A percentile compares a stretch with the other conserved stretches of the same genome.
Evolutionary conservation across 1,284 basidiomycete species (phyloP).

Genomic region (Pyrrhoderma noxium): DNA sequence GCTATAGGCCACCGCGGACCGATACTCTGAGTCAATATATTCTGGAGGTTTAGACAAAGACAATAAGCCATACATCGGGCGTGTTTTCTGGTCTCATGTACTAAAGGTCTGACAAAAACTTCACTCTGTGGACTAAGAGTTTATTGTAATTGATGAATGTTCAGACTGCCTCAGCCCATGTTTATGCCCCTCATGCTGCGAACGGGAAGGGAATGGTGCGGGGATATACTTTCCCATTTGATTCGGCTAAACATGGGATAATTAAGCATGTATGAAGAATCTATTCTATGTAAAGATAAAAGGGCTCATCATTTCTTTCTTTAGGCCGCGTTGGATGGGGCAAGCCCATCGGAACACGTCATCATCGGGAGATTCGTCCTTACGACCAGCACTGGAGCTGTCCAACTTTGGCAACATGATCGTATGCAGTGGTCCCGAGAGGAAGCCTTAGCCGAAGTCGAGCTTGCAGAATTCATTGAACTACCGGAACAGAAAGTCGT

Average conservation of each 20-base stretch:
- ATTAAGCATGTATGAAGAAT: slow-evolving; percentile 53
- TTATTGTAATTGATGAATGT: slow-evolving; percentile 4
- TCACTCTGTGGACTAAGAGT: slow-evolving; percentile 20
- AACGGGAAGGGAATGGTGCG: slow-evolving; percentile 51
- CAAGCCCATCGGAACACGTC: slow-evolving; percentile 34
- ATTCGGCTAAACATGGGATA: slow-evolving; percentile 64
- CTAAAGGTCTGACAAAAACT: slow-evolving; percentile 37
- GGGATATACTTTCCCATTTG: slow-evolving; percentile 66
- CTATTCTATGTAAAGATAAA: neutral
- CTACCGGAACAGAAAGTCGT: slow-evolving; percentile 61
- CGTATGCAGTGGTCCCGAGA: slow-evolving; percentile 73
- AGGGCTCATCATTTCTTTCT: slow-evolving; percentile 12
- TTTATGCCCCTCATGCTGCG: slow-evolving; percentile 49
- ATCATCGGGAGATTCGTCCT: slow-evolving; percentile 48
- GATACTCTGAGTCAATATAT: slow-evolving; percentile 45
- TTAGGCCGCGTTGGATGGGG: slow-evolving; percentile 53
- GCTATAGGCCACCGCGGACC: slow-evolving; percentile 32
- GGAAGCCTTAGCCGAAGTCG: slow-evolving; percentile 68
- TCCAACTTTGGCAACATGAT: slow-evolving; percentile 71
- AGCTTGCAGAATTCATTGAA: slow-evolving; percentile 66
- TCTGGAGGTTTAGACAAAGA: slow-evolving; percentile 52
- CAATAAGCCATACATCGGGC: slow-evolving; percentile 56
- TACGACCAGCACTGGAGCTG: slow-evolving; percentile 70
- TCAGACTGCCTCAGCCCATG: slow-evolving; percentile 46
- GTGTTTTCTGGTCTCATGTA: slow-evolving; percentile 66